phyloP scores from a whole-genome alignment of 768 basidiomycete species.

The Inosperma sp. region DNA sequence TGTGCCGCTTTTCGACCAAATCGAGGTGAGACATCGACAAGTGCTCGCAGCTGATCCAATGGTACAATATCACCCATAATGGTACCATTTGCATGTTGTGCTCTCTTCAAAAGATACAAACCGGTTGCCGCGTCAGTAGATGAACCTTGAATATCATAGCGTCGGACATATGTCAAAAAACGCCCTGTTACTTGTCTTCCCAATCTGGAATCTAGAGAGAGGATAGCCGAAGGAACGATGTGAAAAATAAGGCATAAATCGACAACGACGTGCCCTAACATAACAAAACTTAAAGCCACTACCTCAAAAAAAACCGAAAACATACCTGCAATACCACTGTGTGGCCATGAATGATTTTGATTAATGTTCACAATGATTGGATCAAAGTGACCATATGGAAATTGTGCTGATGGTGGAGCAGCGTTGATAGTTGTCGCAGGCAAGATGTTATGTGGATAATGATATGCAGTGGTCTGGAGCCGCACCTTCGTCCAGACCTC shows the following conservation, averaged over 20 bases:
- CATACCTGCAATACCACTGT: slow-evolving; percentile 19
- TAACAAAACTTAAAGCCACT: background rate
- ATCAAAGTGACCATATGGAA: background rate
- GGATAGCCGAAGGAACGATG: background rate
- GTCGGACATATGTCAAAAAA: slow-evolving; percentile 25
- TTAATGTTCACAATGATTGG: background rate
- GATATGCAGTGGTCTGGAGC: slow-evolving; percentile 22
- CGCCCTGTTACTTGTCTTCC: too few species aligned
- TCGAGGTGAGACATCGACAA: slow-evolving; percentile 24
- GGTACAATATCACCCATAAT: slow-evolving; percentile 27
- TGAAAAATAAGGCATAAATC: slow-evolving; percentile 10
- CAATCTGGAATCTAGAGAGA: background rate
- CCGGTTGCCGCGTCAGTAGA: slow-evolving; percentile 19
- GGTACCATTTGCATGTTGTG: slow-evolving; percentile 9
- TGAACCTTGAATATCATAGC: slow-evolving; percentile 19
- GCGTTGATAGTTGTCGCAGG: slow-evolving; percentile 21
- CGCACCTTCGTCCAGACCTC: slow-evolving; percentile 24
- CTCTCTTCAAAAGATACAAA: slow-evolving; percentile 19
- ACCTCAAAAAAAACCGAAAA: background rate
- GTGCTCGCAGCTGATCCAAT: slow-evolving; percentile 17
- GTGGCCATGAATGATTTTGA: slow-evolving; percentile 12
- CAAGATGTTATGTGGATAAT: slow-evolving; percentile 15
- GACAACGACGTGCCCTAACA: slow-evolving; percentile 14
- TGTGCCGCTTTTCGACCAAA: slow-evolving; percentile 23
- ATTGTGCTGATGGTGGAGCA: slow-evolving; percentile 5